Evolutionary conservation across 106 monocot species (phyloP).

Genomic region (Allium fistulosum): DNA sequence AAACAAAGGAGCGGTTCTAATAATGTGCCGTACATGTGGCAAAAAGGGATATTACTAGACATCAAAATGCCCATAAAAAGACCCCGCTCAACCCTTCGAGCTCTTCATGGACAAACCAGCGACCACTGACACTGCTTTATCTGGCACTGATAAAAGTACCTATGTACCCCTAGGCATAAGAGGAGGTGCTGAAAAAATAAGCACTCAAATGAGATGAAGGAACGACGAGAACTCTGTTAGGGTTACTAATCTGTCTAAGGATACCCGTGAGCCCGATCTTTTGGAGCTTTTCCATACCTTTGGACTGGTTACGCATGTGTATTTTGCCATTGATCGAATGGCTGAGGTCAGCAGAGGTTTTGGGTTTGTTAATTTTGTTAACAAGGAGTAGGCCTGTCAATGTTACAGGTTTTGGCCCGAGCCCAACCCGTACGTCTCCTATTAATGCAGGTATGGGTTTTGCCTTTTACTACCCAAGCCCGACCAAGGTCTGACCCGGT

Average conservation of each 20-base stretch:
- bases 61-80: constrained; percentile 22
- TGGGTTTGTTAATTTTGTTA: constrained; percentile 85
- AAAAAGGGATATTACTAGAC: constrained; percentile 23
- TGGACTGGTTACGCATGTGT: constrained; percentile 70
- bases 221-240: constrained; percentile 94
- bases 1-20: constrained; percentile 1
- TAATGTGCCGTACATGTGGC: constrained; percentile 20
- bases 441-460: too few relatives aligned
- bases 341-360: constrained; percentile 78
- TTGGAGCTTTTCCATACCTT: constrained; percentile 83
- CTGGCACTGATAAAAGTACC: constrained; percentile 5
- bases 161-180: constrained; percentile 9
- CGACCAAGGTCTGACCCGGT: too few relatives aligned
- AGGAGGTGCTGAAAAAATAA: constrained; percentile 32
- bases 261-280: constrained; percentile 84
- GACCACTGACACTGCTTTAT: neutral
- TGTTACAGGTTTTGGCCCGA: too few relatives aligned
- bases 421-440: too few relatives aligned
- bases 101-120: constrained; percentile 6
- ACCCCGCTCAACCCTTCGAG: neutral
- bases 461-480: too few relatives aligned
- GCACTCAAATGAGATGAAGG: constrained; percentile 53
- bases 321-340: constrained; percentile 87
- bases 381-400: too few relatives aligned
- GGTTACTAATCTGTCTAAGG: constrained; percentile 82